Percentiles rank a stretch among this genome's conserved stretches.
Conservation (phyloP, 306 rosid genomes). For the Cucumis sativus region DNA sequence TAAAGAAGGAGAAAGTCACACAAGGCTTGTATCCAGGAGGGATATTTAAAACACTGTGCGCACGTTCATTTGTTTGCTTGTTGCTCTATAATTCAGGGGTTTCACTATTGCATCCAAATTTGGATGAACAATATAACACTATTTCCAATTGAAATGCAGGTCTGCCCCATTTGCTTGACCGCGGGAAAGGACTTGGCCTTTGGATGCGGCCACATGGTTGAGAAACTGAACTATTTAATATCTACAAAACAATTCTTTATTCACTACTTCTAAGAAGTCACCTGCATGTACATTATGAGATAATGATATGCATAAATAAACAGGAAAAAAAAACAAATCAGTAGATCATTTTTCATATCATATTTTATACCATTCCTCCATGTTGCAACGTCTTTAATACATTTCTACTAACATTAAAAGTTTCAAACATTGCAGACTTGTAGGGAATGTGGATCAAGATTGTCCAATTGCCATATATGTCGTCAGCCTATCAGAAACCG, state of each 20-base stretch:
- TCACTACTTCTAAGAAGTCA: not conserved
- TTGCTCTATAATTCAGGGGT: not conserved
- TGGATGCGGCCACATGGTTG: constrained; percentile 86
- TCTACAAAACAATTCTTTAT: not conserved
- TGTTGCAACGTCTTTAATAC: not conserved
- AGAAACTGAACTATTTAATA: not conserved
- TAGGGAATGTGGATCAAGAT: constrained; percentile 59
- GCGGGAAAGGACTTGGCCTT: constrained; percentile 65
- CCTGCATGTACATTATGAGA: not conserved
- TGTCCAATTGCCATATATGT: constrained; percentile 67
- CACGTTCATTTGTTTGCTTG: not conserved
- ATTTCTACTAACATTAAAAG: not conserved
- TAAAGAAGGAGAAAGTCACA: too few species aligned
- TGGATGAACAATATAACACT: not conserved
- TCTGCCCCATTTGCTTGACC: constrained; percentile 73
- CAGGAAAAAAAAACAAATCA: not conserved
- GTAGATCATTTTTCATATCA: not conserved
- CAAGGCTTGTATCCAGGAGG: too few species aligned
- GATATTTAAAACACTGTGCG: too few species aligned
- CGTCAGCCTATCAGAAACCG: constrained; percentile 55
- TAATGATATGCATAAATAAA: not conserved
- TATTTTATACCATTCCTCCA: not conserved
- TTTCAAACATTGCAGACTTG: constrained; percentile 41
- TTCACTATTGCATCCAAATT: not conserved
- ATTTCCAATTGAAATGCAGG: constrained; percentile 25